Evolutionary conservation across 345 rosid genomes (phyloP).

Genomic region (Populus alba): DNA sequence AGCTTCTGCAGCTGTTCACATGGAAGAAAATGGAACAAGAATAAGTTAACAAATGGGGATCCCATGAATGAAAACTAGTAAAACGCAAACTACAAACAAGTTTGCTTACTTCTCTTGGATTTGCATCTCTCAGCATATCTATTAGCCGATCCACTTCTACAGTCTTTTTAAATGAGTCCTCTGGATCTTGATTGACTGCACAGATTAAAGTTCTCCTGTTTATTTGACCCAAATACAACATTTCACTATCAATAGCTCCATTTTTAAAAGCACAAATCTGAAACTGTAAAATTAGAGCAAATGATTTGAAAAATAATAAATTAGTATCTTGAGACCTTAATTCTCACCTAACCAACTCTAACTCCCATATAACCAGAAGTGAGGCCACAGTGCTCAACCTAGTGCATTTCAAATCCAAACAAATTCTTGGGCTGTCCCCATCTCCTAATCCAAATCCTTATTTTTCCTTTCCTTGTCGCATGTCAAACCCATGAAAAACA

Average conservation of each 20-base stretch:
- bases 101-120: constrained; percentile 58
- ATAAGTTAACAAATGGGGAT: neutral
- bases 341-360: neutral
- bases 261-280: neutral
- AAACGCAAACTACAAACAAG: neutral
- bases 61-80: neutral
- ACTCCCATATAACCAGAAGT: neutral
- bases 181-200: constrained; percentile 80
- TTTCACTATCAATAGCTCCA: constrained; percentile 39
- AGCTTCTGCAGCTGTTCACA: constrained; percentile 71
- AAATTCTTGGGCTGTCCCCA: neutral
- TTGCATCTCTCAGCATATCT: constrained; percentile 70
- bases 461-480: neutral
- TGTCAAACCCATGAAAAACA: neutral
- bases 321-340: neutral
- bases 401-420: neutral
- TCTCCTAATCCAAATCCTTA: neutral
- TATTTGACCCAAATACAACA: constrained; percentile 48
- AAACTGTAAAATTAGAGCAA: neutral
- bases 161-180: constrained; percentile 86
- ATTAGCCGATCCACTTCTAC: constrained; percentile 79
- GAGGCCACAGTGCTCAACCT: neutral
- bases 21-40: constrained; percentile 9
- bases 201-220: constrained; percentile 87
- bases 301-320: neutral